Percentiles rank a stretch among this genome's conserved stretches.
phyloP scores from a whole-genome alignment of 2,329 filamentous ascomycete species.

The Fonsecaea pedrosoi region DNA sequence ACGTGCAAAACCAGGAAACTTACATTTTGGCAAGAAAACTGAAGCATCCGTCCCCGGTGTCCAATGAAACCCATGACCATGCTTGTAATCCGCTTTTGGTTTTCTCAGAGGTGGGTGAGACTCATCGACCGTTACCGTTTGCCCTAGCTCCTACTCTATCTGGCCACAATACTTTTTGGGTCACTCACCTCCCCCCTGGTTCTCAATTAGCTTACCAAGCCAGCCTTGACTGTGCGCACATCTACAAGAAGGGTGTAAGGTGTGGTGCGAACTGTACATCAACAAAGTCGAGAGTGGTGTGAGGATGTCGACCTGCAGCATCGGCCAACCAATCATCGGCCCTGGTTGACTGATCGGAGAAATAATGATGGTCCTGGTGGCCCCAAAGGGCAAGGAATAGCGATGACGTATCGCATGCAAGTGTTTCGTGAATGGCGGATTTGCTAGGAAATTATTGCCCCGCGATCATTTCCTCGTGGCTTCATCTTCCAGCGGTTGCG shows the following conservation, averaged over 20 bases:
- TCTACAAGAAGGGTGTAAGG: neutral
- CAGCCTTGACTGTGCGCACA: constrained; percentile 6
- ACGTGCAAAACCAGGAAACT: no score
- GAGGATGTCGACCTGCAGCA: constrained; percentile 1
- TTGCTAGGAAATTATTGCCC: constrained; percentile 7
- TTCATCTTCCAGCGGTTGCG: constrained; percentile 5
- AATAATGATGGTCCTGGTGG: neutral
- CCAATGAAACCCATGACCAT: neutral
- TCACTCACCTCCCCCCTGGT: neutral
- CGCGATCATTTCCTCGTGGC: constrained; percentile 5
- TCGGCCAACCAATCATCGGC: neutral
- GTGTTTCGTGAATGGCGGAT: neutral
- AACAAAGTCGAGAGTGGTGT: constrained; percentile 16
- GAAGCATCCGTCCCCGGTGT: neutral
- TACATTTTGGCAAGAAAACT: neutral
- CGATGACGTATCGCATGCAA: constrained; percentile 11
- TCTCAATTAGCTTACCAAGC: neutral
- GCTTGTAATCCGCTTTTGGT: neutral
- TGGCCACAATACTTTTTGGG: neutral
- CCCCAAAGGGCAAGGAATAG: neutral
- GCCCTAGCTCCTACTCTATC: neutral
- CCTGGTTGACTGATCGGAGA: neutral
- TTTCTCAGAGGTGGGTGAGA: neutral
- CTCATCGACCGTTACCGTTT: neutral
- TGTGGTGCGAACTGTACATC: neutral